phyloP scores from a whole-genome alignment of 345 rosid species.

The Eucalyptus tenuipes region DNA sequence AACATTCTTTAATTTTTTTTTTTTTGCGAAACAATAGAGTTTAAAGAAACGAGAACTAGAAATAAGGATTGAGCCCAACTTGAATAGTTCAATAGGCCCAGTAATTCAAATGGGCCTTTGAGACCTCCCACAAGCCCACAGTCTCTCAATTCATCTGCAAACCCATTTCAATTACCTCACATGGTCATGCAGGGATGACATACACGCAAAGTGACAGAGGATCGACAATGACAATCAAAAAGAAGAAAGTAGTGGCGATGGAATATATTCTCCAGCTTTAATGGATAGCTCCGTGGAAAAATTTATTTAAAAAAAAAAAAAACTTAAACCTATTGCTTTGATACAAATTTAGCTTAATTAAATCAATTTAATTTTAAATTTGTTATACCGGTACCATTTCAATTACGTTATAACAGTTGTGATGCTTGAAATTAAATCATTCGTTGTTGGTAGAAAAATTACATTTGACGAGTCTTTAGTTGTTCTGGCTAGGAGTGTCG shows the following conservation, averaged over 20 bases:
- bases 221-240: not conserved
- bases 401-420: no score
- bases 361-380: no score
- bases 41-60: not conserved
- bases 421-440: no score
- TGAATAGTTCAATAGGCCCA: not conserved
- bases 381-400: rapidly evolving
- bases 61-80: not conserved
- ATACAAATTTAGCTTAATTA: no score
- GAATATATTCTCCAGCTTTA: not conserved
- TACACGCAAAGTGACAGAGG: not conserved
- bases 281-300: not conserved
- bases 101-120: not conserved
- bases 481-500: not conserved
- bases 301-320: rapidly evolving
- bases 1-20: rapidly evolving
- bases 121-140: not conserved
- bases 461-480: not conserved
- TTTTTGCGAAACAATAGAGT: not conserved
- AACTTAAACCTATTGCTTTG: no score
- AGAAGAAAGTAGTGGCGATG: not conserved
- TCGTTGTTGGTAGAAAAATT: not conserved
- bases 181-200: not conserved
- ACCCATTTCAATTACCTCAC: not conserved
- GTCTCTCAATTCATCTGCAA: not conserved